Evolutionary conservation across 2,329 filamentous ascomycete genomes (phyloP), one percentile per base, ranked within the genome.

Genomic region (Pseudogymnoascus sp.): DNA sequence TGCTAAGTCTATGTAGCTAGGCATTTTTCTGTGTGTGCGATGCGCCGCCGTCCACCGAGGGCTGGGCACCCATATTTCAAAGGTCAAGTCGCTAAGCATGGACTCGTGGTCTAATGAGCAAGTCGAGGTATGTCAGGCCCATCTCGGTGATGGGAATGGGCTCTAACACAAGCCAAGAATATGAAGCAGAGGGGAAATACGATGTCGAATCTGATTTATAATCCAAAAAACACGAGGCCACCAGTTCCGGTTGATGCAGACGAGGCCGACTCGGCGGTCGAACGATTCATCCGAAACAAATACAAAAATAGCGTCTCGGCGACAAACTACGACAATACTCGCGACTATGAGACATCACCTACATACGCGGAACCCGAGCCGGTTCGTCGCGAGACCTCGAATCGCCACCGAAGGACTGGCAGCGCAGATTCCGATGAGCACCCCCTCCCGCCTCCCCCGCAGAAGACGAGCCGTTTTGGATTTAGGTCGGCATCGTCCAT

Each of bases 21-120:
- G 94, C 62, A 84, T 97, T 65, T 99, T 99, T 72, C 79, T 99
- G 57, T 99, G 94, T 76, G 95, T 99, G 89, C 90, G 94, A 72
- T 99, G 94, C 79, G 94, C 92, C 59, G 83, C 91, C 59, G 82
- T 97, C 70, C 94, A 99, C 77, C 89, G 94, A 70, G 97, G 97
- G 75, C 79, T 99, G 69, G 94, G 94, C 63, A 97, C 94, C 38
- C 94, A 99, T 74, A 90, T 99, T 64, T 96, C 92, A 66, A 99
- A 99, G 74, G 91, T 99, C 77, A 99, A 99, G 75, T 97, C 92
- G 35, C 75, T 99, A 76, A 97, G 89, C 73, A 97, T 99, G 92
- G 94, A 99, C 75, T 94, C 88, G 66, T 99, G 94, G 94, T 85
- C 89, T 56, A 86, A 87, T 69, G 94, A 97, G 63, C 94, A 99